phyloP scores from a whole-genome alignment of 345 rosid genomes.

The Hibiscus tridactylites region DNA sequence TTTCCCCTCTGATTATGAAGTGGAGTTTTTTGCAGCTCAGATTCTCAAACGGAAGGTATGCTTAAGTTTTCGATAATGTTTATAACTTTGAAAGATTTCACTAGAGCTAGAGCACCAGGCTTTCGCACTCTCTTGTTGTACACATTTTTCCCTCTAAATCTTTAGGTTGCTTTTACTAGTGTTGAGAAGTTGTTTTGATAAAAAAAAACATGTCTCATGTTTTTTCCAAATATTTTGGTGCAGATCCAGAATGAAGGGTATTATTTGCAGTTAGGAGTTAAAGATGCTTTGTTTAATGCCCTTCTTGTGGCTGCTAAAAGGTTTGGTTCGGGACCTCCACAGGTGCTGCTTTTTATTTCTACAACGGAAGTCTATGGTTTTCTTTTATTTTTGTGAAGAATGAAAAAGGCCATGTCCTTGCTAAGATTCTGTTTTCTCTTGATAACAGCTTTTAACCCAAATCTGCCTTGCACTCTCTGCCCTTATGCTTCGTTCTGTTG shows the following conservation, averaged over 20 bases:
- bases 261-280: constrained; percentile 55
- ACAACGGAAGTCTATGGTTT: background rate
- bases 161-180: background rate
- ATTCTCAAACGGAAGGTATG: constrained; percentile 91
- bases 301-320: constrained; percentile 76
- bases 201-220: background rate
- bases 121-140: background rate
- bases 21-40: constrained; percentile 91
- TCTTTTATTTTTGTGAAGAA: background rate
- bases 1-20: constrained; percentile 51
- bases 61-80: background rate
- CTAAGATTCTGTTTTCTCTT: constrained; percentile 7
- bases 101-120: too few species aligned
- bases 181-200: background rate
- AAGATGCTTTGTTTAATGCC: constrained; percentile 76
- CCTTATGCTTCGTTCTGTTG: constrained; percentile 61
- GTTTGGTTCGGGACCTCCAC: constrained; percentile 85
- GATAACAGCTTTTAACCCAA: constrained; percentile 82
- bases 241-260: constrained; percentile 88
- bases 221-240: constrained; percentile 10
- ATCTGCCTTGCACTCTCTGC: constrained; percentile 88
- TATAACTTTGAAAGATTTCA: background rate
- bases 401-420: background rate
- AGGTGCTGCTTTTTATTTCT: constrained; percentile 43
- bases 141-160: background rate